phyloP scores from a whole-genome alignment of 2,329 filamentous ascomycete species.

The Fusarium sp. region DNA sequence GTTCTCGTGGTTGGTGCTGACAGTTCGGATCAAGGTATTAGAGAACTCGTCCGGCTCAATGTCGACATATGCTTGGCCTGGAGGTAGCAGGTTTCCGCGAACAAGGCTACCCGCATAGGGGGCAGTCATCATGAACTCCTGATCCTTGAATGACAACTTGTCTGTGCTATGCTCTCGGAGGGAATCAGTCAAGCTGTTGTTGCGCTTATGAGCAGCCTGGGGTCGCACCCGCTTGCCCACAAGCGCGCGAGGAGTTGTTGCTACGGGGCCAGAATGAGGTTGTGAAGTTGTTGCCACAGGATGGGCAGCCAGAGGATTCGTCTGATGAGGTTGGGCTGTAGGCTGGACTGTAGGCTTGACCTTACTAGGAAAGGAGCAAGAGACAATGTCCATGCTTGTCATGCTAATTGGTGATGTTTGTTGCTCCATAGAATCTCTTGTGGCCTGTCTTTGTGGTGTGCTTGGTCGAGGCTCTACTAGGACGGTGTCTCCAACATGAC shows the following conservation, averaged over 20 bases:
- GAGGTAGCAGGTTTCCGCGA: slow-evolving; percentile 85
- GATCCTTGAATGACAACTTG: slow-evolving; percentile 63
- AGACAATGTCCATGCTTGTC: slow-evolving; percentile 69
- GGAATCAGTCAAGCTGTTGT: slow-evolving; percentile 88
- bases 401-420: slow-evolving; percentile 65
- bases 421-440: slow-evolving; percentile 37
- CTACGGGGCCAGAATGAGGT: slow-evolving; percentile 62
- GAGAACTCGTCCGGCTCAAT: slow-evolving; percentile 64
- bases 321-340: slow-evolving; percentile 51
- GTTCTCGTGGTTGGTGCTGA: slow-evolving; percentile 58
- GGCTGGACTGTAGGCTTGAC: slow-evolving; percentile 48
- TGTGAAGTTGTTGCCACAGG: slow-evolving; percentile 65
- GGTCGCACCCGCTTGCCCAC: slow-evolving; percentile 70
- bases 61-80: slow-evolving; percentile 83
- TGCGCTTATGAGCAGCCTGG: slow-evolving; percentile 75
- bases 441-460: slow-evolving; percentile 58
- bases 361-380: slow-evolving; percentile 72
- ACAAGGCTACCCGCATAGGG: slow-evolving; percentile 86
- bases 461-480: slow-evolving; percentile 58
- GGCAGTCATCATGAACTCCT: slow-evolving; percentile 69
- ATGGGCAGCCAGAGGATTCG: slow-evolving; percentile 63
- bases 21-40: slow-evolving; percentile 63
- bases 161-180: slow-evolving; percentile 73
- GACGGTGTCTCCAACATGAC: slow-evolving; percentile 60
- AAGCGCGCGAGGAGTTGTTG: slow-evolving; percentile 67